A percentile compares a stretch with the other conserved stretches of the same genome.
phyloP scores from a whole-genome alignment of 768 basidiomycete species.

The Suillus fuscotomentosus region DNA sequence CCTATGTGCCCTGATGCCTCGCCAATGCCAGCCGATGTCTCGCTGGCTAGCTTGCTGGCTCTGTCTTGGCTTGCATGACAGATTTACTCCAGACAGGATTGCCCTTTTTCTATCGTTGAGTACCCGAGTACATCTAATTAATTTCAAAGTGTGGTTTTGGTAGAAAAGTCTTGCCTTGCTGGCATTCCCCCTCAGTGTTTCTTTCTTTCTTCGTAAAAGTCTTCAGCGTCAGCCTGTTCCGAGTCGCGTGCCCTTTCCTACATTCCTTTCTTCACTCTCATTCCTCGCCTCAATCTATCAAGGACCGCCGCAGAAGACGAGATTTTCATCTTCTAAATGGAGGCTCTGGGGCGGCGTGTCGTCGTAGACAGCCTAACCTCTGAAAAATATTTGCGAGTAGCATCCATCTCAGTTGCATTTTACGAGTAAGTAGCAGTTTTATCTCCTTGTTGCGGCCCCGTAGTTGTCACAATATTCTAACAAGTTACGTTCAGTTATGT shows the following conservation, averaged over 20 bases:
- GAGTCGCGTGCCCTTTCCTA: not conserved
- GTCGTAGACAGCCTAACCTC: constrained; percentile 7
- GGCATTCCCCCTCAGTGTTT: not conserved
- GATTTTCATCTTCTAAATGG: not conserved
- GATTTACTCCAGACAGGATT: not conserved
- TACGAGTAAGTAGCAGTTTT: constrained; percentile 34
- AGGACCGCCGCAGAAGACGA: not conserved
- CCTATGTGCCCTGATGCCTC: not conserved
- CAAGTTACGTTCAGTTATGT: constrained; percentile 22
- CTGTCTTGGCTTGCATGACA: not conserved
- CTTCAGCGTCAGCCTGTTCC: not conserved
- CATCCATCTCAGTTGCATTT: constrained; percentile 35
- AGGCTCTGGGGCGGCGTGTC: not conserved
- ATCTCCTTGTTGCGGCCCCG: not conserved
- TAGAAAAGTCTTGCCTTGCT: not conserved
- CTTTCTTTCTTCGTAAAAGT: not conserved
- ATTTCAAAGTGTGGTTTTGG: not conserved
- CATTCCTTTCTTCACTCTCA: not conserved
- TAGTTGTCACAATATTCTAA: not conserved
- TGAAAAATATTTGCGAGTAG: constrained; percentile 33
- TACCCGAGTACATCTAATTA: not conserved
- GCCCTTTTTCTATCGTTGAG: not conserved
- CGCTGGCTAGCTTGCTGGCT: not conserved
- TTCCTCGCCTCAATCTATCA: not conserved
- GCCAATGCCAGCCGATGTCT: not conserved